Base-by-base conservation (phyloP, 2,329 filamentous ascomycete species). In the Aspergillus spinulosporus region DNA sequence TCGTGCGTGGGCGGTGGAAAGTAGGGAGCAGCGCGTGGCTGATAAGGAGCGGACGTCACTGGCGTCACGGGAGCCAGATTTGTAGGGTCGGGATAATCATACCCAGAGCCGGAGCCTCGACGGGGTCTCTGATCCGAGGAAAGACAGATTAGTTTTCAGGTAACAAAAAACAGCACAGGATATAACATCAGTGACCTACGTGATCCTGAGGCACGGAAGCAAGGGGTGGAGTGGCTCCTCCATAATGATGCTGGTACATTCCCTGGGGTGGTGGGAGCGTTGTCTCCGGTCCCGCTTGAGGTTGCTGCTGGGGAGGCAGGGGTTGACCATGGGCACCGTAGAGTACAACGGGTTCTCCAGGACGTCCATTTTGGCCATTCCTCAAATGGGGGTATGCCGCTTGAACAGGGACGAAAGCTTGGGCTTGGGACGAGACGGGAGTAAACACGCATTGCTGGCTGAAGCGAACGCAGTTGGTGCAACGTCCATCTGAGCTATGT, bases 401-500 rank as follows among this genome's bases (percentile, higher is more conserved):
- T 68, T 89, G 85, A 7, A 86, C 87, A 5, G 87, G 87, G 34
- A 90, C 87, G 67, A 90, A 90, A 8, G 88, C 87, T 71, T 89
- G 87, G 6, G 86, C 84, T 73, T 89, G 87, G 7, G 86, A 87
- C 3, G 86, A 89, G 26, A 90, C 87, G 2, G 88, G 87, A 1
- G 87, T 89, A 73, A 90, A 90, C 73, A 90, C 84, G 74, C 88
- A 90, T 69, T 89, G 86, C 72, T 90, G 87, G 62, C 87, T 87
- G 75, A 90, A 90, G 47, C 87, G 80, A 61, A 86, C 80, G 69
- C 87, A 90, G 71, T 90, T 90, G 66, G 81, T 84, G 77, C 87
- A 90, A 58, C 86, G 84, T 58, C 88, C 88, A 71, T 89, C 85
- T 39, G 86, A 83, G 39, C 86, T 88, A 55, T 82, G 83, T 66